phyloP scores from a whole-genome alignment of 176 grass and related monocot species.

The Cenchrus purpureus region DNA sequence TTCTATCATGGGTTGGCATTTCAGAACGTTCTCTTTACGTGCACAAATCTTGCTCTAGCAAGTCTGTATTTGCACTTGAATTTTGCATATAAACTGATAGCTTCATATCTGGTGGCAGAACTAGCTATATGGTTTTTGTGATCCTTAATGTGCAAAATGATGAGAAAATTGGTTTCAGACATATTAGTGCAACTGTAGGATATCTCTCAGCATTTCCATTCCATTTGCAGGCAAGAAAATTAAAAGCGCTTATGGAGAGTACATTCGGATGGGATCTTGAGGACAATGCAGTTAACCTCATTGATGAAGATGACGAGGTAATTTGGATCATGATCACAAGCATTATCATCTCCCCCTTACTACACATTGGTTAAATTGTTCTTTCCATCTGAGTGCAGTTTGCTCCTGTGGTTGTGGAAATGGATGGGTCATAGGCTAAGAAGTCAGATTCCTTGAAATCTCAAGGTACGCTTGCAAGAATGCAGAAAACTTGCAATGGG shows the following conservation, averaged over 20 bases:
- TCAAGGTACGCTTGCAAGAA: background rate
- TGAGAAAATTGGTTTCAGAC: background rate
- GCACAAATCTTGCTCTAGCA: background rate
- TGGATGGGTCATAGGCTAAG: slow-evolving; percentile 32
- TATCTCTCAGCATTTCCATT: background rate
- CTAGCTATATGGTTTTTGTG: background rate
- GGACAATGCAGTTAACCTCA: slow-evolving; percentile 48
- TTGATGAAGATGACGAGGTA: slow-evolving; percentile 61
- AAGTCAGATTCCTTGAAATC: background rate
- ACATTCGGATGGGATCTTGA: slow-evolving; percentile 63
- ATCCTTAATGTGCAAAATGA: background rate
- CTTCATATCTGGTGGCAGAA: background rate
- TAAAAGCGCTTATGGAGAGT: slow-evolving; percentile 47
- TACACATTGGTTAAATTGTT: slow-evolving; percentile 4
- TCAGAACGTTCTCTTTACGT: slow-evolving; percentile 6
- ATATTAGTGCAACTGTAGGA: background rate
- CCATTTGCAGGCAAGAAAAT: slow-evolving; percentile 50
- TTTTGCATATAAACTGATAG: background rate
- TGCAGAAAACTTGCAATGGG: background rate
- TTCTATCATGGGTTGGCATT: slow-evolving; percentile 69
- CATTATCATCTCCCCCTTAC: background rate
- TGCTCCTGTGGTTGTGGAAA: slow-evolving; percentile 54
- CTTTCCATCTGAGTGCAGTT: slow-evolving; percentile 25
- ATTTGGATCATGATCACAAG: background rate
- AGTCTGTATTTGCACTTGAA: slow-evolving; percentile 1